phyloP scores from a whole-genome alignment of 805 yeast species.

The Wickerhamiella cacticola region DNA sequence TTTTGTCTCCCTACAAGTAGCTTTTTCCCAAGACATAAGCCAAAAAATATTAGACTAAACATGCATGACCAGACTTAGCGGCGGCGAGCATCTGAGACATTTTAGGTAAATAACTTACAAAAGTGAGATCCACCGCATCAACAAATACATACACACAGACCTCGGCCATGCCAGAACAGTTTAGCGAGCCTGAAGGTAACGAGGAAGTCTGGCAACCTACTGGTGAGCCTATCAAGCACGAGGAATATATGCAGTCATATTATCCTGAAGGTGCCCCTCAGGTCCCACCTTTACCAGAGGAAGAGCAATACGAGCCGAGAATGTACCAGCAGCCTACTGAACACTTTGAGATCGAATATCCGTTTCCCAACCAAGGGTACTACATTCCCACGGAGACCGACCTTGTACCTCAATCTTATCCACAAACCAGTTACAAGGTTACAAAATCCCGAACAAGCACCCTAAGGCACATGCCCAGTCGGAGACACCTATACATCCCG shows the following conservation, averaged over 20 bases:
- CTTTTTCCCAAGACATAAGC: background rate
- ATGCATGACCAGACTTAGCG: background rate
- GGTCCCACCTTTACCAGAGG: background rate
- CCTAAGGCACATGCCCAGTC: conserved; percentile 1
- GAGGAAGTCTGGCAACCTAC: background rate
- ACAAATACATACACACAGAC: background rate
- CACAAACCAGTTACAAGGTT: background rate
- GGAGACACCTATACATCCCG: background rate
- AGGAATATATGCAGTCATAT: background rate
- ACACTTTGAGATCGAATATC: background rate
- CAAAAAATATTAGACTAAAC: background rate
- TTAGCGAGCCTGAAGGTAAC: background rate
- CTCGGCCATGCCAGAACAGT: background rate
- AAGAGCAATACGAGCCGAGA: background rate
- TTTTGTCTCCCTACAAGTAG: background rate
- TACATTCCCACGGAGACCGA: background rate
- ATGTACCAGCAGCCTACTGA: background rate
- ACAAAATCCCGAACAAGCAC: background rate
- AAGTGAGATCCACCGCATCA: conserved; percentile 5
- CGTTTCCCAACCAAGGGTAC: background rate
- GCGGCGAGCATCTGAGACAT: conserved; percentile 10
- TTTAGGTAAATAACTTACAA: conserved; percentile 8
- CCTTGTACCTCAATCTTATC: background rate
- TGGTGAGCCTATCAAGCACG: background rate
- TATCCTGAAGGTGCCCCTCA: background rate